Evolutionary conservation across 345 rosid genomes (phyloP).

Genomic region (Ceriops decandra): DNA sequence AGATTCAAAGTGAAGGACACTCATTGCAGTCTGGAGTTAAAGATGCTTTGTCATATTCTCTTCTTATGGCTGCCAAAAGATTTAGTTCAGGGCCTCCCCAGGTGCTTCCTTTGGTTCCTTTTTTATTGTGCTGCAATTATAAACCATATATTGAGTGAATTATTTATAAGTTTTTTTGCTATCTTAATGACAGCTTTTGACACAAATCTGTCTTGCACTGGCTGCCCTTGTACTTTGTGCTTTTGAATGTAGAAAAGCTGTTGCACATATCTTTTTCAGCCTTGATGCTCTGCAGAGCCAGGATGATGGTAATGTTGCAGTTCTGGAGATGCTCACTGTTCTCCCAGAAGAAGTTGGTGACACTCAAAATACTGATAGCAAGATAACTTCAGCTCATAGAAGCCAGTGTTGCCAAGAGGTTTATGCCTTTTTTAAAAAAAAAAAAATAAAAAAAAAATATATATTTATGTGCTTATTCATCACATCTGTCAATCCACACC

Average conservation of each 20-base stretch:
- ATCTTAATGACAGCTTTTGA: conserved; percentile 62
- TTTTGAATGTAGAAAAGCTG: conserved; percentile 70
- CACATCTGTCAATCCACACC: not conserved
- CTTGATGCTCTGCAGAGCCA: conserved; percentile 72
- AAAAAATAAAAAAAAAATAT: no score
- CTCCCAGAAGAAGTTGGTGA: conserved; percentile 90
- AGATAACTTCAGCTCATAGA: conserved; percentile 49
- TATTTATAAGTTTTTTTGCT: conserved; percentile 11
- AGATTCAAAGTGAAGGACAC: conserved; percentile 87
- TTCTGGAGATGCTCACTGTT: conserved; percentile 88
- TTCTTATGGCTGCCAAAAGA: conserved; percentile 77
- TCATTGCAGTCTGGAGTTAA: conserved; percentile 61
- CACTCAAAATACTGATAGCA: conserved; percentile 51
- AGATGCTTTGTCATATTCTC: conserved; percentile 78
- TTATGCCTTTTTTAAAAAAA: conserved; percentile 15
- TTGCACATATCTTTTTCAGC: conserved; percentile 78
- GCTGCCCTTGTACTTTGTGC: conserved; percentile 75
- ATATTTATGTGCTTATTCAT: not conserved
- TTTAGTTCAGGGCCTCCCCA: conserved; percentile 88
- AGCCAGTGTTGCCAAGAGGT: conserved; percentile 70
- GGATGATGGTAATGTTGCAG: conserved; percentile 75
- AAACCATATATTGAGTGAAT: not conserved
- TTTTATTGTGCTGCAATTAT: not conserved
- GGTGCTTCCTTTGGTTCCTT: conserved; percentile 43
- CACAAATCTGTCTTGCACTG: conserved; percentile 92